Conservation (phyloP, 1,284 basidiomycete genomes). For the Apiotrichum sp. region DNA sequence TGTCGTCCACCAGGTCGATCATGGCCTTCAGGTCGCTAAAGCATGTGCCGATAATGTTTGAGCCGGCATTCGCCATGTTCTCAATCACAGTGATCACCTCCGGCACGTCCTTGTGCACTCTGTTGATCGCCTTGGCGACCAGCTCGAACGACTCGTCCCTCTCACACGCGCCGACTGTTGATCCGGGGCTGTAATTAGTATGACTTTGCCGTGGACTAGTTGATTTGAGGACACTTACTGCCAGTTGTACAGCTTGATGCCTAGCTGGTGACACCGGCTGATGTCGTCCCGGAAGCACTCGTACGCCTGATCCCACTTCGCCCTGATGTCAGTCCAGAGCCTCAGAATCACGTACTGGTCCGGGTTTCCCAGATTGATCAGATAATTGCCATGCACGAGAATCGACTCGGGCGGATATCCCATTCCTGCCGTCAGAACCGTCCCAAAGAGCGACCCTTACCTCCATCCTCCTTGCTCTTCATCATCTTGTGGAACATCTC, state of each 20-base stretch:
- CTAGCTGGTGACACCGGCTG: slow-evolving; percentile 70
- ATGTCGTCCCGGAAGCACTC: slow-evolving; percentile 78
- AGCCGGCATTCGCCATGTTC: slow-evolving; percentile 77
- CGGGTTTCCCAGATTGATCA: slow-evolving; percentile 78
- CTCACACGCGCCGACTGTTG: slow-evolving; percentile 63
- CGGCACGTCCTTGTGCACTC: slow-evolving; percentile 63
- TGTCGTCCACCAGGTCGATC: slow-evolving; percentile 67
- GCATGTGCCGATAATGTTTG: slow-evolving; percentile 66
- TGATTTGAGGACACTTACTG: slow-evolving; percentile 70
- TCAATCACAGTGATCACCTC: slow-evolving; percentile 67
- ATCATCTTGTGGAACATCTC: slow-evolving; percentile 55
- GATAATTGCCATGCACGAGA: slow-evolving; percentile 76
- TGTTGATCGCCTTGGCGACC: slow-evolving; percentile 71
- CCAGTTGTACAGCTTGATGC: slow-evolving; percentile 72
- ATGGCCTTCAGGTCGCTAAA: slow-evolving; percentile 65
- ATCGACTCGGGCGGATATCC: slow-evolving; percentile 58
- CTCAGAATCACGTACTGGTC: slow-evolving; percentile 62
- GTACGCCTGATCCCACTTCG: slow-evolving; percentile 70
- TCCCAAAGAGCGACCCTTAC: slow-evolving; percentile 19
- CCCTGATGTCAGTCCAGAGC: slow-evolving; percentile 45
- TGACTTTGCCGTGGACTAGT: too few relatives aligned
- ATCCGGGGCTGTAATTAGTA: slow-evolving; percentile 71
- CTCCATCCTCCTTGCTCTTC: slow-evolving; percentile 46
- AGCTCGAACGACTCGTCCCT: slow-evolving; percentile 57
- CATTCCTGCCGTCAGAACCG: slow-evolving; percentile 39